phyloP scores from a whole-genome alignment of 768 basidiomycete genomes.

The Mycena chlorophos region DNA sequence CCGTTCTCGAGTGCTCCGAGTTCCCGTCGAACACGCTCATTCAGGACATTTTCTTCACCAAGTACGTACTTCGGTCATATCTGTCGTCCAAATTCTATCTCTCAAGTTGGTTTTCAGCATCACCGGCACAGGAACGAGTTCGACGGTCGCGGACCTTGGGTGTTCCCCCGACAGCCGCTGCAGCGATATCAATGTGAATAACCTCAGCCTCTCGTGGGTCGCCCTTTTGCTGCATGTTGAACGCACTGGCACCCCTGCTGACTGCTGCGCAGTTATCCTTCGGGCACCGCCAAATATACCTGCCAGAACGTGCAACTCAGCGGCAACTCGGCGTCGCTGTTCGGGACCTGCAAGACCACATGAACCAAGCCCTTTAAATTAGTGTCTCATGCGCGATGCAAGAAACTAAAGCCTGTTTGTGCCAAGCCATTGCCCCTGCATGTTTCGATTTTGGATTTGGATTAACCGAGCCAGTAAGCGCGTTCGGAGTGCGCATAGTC shows the following conservation, averaged over 20 bases:
- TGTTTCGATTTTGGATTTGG: too few relatives aligned
- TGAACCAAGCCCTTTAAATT: too few relatives aligned
- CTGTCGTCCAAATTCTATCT: neutral
- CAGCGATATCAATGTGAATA: slow-evolving; percentile 47
- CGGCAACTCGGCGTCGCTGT: slow-evolving; percentile 46
- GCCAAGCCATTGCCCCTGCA: too few relatives aligned
- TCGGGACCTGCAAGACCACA: slow-evolving; percentile 40
- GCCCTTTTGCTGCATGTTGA: too few relatives aligned
- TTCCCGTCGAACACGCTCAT: slow-evolving; percentile 58
- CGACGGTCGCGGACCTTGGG: slow-evolving; percentile 51
- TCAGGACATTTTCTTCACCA: slow-evolving; percentile 56
- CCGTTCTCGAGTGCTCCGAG: slow-evolving; percentile 51
- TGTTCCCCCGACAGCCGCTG: slow-evolving; percentile 60
- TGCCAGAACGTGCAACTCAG: slow-evolving; percentile 56
- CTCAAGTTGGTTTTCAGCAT: slow-evolving; percentile 38
- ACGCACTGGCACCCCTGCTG: neutral
- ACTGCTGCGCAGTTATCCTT: slow-evolving; percentile 33
- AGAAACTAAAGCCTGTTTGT: too few relatives aligned
- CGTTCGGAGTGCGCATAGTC: too few relatives aligned
- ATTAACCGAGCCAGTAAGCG: too few relatives aligned
- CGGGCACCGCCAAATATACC: slow-evolving; percentile 45
- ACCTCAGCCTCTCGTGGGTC: slow-evolving; percentile 46
- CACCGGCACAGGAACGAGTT: slow-evolving; percentile 55
- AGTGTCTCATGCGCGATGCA: too few relatives aligned
- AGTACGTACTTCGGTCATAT: slow-evolving; percentile 31